phyloP scores from a whole-genome alignment of 345 rosid species.

The Carallia brachiata region DNA sequence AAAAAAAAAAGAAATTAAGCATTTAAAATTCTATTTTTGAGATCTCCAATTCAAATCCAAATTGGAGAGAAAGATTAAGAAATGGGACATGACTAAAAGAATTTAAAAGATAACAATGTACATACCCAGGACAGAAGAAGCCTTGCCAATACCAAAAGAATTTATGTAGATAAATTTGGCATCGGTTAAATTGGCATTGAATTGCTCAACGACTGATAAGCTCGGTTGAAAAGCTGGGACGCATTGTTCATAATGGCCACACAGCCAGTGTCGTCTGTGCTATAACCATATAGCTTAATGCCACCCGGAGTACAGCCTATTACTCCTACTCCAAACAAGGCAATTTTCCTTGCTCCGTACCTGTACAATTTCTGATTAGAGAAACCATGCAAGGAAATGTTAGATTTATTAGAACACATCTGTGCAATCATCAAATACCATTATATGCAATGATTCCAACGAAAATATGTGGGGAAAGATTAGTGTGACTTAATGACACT shows the following conservation, averaged over 20 bases:
- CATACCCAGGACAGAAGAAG: not conserved
- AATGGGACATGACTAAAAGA: too few relatives aligned
- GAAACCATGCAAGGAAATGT: too few relatives aligned
- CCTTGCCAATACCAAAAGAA: not conserved
- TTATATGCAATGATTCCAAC: too few relatives aligned
- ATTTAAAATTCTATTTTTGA: too few relatives aligned
- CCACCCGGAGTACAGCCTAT: slow-evolving; percentile 28
- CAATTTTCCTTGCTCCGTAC: slow-evolving; percentile 39
- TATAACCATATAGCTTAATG: slow-evolving; percentile 11
- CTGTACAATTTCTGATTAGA: slow-evolving; percentile 22
- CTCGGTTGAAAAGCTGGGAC: slow-evolving; percentile 20
- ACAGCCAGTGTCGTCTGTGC: slow-evolving; percentile 23
- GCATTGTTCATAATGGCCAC: slow-evolving; percentile 21
- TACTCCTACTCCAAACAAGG: slow-evolving; percentile 29
- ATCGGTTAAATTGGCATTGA: slow-evolving; percentile 18
- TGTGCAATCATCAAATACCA: too few relatives aligned
- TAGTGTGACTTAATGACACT: too few relatives aligned
- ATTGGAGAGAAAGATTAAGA: too few relatives aligned
- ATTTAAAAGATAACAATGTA: not conserved
- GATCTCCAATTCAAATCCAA: too few relatives aligned
- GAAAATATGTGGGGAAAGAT: too few relatives aligned
- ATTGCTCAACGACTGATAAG: slow-evolving; percentile 24
- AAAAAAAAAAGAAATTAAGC: too few relatives aligned
- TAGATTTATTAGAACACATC: too few relatives aligned
- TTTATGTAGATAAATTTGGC: slow-evolving; percentile 33